Conservation (phyloP, 768 basidiomycete genomes). For the Filobasidium floriforme region DNA sequence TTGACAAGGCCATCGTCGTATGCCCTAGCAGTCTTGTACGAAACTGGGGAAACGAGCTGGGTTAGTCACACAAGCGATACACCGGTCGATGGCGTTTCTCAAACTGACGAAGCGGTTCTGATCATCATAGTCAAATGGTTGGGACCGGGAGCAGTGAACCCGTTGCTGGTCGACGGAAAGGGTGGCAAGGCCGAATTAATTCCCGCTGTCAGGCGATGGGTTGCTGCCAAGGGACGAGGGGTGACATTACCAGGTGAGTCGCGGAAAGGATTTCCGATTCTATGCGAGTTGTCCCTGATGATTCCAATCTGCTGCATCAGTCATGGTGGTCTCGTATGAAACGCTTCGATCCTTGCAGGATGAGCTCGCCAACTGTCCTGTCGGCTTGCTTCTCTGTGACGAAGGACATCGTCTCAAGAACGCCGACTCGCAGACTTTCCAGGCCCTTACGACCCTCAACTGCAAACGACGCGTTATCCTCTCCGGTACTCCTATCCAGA, state of each 20-base stretch:
- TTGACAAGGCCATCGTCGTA: slow-evolving; percentile 95
- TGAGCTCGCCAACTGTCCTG: slow-evolving; percentile 67
- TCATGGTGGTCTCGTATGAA: slow-evolving; percentile 98
- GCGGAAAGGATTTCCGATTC: neutral
- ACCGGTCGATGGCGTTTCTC: neutral
- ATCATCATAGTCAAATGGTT: slow-evolving; percentile 80
- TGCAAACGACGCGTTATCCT: slow-evolving; percentile 87
- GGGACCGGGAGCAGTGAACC: slow-evolving; percentile 67
- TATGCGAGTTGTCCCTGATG: neutral
- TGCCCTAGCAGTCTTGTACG: slow-evolving; percentile 95
- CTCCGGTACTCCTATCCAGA: slow-evolving; percentile 88
- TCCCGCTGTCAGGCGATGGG: slow-evolving; percentile 77
- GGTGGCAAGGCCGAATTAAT: slow-evolving; percentile 74
- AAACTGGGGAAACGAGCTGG: slow-evolving; percentile 97
- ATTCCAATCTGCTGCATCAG: slow-evolving; percentile 46
- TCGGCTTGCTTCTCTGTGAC: slow-evolving; percentile 90
- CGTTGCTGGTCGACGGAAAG: slow-evolving; percentile 85
- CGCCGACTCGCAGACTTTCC: slow-evolving; percentile 77
- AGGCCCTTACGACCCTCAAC: slow-evolving; percentile 69
- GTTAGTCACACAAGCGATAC: slow-evolving; percentile 49
- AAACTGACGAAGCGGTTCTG: neutral
- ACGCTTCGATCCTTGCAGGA: slow-evolving; percentile 73
- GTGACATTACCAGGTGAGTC: slow-evolving; percentile 77
- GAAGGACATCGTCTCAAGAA: slow-evolving; percentile 97
- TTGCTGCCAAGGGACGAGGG: slow-evolving; percentile 75